phyloP scores from a whole-genome alignment of 2,329 filamentous ascomycete genomes.

The Albophoma yamanashiensis region DNA sequence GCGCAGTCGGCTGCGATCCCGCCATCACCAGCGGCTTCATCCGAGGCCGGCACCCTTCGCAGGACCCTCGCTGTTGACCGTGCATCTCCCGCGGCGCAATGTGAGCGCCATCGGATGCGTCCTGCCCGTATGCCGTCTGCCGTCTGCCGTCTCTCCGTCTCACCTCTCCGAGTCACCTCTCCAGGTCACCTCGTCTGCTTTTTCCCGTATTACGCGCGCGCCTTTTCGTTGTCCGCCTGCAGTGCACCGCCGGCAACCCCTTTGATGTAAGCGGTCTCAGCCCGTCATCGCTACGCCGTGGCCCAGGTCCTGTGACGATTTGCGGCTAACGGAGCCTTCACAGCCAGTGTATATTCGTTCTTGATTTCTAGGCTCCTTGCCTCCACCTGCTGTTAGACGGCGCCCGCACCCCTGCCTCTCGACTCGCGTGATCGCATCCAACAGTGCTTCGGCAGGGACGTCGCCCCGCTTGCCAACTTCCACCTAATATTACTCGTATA shows the following conservation, averaged over 20 bases:
- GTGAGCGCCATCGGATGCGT: slow-evolving; percentile 6
- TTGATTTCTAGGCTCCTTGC: background rate
- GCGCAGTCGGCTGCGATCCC: background rate
- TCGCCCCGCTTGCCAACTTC: background rate
- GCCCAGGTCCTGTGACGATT: background rate
- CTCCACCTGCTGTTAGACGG: background rate
- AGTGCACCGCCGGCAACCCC: background rate
- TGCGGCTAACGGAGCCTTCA: background rate
- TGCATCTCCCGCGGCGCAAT: slow-evolving; percentile 9
- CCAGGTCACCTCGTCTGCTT: background rate
- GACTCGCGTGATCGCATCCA: background rate
- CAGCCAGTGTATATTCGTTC: background rate
- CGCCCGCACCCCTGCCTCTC: background rate
- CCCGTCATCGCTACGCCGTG: background rate
- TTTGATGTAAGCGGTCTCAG: background rate
- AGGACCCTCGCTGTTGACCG: background rate
- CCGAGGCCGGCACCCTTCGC: background rate
- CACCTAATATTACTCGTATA: background rate
- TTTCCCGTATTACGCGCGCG: background rate
- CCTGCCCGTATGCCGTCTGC: slow-evolving; percentile 1
- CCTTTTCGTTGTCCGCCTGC: background rate
- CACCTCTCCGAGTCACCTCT: background rate
- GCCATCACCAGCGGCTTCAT: background rate
- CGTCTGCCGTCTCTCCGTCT: slow-evolving; percentile 5
- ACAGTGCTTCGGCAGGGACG: background rate